These are phyloP conservation scores for Agapanthus africanus DNA, from an alignment of 106 monocot genomes.

Conservation along the genomic window DNA sequence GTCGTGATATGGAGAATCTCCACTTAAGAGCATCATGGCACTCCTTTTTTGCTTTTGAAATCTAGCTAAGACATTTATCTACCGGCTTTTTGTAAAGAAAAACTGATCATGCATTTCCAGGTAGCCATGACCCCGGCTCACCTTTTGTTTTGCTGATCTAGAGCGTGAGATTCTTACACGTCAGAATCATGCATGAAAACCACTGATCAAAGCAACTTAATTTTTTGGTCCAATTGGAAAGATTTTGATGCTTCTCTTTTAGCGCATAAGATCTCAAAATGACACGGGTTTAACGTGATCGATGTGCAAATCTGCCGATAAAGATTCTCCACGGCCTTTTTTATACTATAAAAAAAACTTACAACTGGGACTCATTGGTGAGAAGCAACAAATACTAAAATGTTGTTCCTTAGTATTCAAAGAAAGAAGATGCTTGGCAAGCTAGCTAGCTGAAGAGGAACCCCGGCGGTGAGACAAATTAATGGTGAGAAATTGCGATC, in stretches of 20 bases:
- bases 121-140: neutral
- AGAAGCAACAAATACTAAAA: neutral
- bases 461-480: neutral
- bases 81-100: too few species aligned
- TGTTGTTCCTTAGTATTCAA: neutral
- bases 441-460: neutral
- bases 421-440: neutral
- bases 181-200: neutral
- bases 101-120: neutral
- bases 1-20: too few species aligned
- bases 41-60: too few species aligned
- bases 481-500: constrained; percentile 5
- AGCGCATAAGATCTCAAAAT: neutral
- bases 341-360: neutral
- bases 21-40: too few species aligned
- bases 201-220: neutral
- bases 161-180: neutral
- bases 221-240: neutral
- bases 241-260: constrained; percentile 1
- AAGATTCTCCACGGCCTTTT: neutral
- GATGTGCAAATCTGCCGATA: neutral
- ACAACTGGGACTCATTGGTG: too few species aligned
- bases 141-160: neutral
- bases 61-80: too few species aligned
- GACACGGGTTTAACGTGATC: neutral